Percentiles rank a stretch among this genome's conserved stretches.
phyloP scores from a whole-genome alignment of 2,329 filamentous ascomycete species.

The Westerdykella ornata region DNA sequence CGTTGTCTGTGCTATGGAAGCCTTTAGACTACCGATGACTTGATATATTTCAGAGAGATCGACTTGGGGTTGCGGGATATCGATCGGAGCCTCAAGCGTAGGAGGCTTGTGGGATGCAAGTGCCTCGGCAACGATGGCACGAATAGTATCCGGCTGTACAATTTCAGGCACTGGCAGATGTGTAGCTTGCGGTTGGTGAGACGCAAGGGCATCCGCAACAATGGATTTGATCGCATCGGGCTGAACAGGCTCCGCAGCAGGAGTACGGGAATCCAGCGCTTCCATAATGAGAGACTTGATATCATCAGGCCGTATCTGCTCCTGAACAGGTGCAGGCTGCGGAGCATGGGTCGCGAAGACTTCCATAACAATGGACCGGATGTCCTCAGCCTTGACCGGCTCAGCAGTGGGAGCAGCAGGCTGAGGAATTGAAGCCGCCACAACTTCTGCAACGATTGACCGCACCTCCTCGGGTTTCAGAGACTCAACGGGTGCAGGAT shows the following conservation, averaged over 20 bases:
- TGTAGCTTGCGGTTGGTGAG: slow-evolving; percentile 17
- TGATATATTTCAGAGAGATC: slow-evolving; percentile 43
- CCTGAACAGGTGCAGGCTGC: slow-evolving; percentile 19
- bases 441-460: slow-evolving; percentile 8
- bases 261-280: slow-evolving; percentile 45
- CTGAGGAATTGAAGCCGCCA: slow-evolving; percentile 3
- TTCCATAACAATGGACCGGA: slow-evolving; percentile 25
- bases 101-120: slow-evolving; percentile 26
- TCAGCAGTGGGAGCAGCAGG: slow-evolving; percentile 1
- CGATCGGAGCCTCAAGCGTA: slow-evolving; percentile 26
- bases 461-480: slow-evolving; percentile 59
- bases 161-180: slow-evolving; percentile 17
- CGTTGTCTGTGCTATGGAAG: slow-evolving; percentile 43
- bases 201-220: slow-evolving; percentile 22
- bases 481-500: slow-evolving; percentile 14
- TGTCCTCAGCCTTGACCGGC: slow-evolving; percentile 17
- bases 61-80: slow-evolving; percentile 32
- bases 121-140: slow-evolving; percentile 31
- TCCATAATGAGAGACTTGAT: slow-evolving; percentile 55
- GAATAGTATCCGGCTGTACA: slow-evolving; percentile 31
- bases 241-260: slow-evolving; percentile 14
- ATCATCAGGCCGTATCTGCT: slow-evolving; percentile 28
- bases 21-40: slow-evolving; percentile 44
- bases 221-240: slow-evolving; percentile 24
- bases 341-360: slow-evolving; percentile 26